Evolutionary conservation across 495 filamentous ascomycete genomes (phyloP), one percentile per base, ranked within the genome.

Genomic region (Hyaloscypha variabilis): DNA sequence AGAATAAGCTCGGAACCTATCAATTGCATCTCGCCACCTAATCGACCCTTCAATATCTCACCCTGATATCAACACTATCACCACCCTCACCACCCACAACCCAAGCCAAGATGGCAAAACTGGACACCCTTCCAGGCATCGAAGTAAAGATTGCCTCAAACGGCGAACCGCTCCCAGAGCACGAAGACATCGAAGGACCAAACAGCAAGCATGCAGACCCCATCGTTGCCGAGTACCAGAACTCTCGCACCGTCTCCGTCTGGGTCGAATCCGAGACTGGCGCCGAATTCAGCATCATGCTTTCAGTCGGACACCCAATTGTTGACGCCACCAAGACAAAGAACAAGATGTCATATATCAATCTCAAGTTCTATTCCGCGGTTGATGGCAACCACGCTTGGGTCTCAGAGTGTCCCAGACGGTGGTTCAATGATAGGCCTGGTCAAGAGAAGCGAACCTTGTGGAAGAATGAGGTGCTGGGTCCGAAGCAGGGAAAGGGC

Each of bases 251-350:
- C 14, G 29, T n/a, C 28, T 57, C 51, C 6, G 23, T 21, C 8
- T 62, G 52, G 42, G 52, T 62, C 28, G 59, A 62, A 36, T 6
- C 42, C 28, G 25, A 26, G n/a, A 28, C 39, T 17, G 46, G 29
- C 6, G 21, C 51, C 23, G 39, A 62, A 28, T 62, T 51, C 46
- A 51, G 42, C 59, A 28, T 62, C 39, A 62, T 30, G 19, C 30
- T 62, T 25, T 5, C 19, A 51, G 46, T 49, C 50, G 39, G 39
- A 26, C 23, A 23, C 2, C 26, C 42, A 21, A 6, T 46, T 42
- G n/a, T 25, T 34, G n/a, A 49, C 13, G 28, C 13, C 6, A n/a
- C n/a, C n/a, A n/a, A n/a, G n/a, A n/a, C n/a, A n/a, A n/a, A n/a
- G n/a, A n/a, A n/a, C n/a, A n/a, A n/a, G n/a, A n/a, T n/a, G n/a